phyloP scores from a whole-genome alignment of 441 rosid genomes.

The Adansonia gregorii region DNA sequence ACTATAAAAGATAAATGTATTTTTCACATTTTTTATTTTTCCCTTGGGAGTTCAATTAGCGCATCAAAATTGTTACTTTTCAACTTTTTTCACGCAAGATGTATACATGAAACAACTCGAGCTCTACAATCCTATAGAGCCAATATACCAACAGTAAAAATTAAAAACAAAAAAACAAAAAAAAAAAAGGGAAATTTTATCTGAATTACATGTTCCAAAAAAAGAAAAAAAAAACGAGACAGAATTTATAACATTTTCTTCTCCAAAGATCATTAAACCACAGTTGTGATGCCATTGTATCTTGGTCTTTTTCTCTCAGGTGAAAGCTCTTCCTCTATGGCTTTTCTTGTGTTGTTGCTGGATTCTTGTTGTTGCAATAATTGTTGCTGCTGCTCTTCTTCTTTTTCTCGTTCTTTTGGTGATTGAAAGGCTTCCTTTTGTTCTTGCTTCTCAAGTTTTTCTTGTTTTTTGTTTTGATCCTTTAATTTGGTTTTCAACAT shows the following conservation, averaged over 20 bases:
- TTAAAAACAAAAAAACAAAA: not conserved
- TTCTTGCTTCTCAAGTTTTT: constrained; percentile 34
- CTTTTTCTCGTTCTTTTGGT: constrained; percentile 21
- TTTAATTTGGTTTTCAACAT: constrained; percentile 58
- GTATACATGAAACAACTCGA: too few species aligned
- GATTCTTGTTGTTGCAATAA: constrained; percentile 25
- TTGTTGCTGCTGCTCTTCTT: constrained; percentile 17
- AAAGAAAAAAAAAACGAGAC: not conserved
- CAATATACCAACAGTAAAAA: too few species aligned
- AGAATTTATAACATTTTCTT: not conserved
- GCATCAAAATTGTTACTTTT: too few species aligned
- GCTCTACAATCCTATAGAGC: too few species aligned
- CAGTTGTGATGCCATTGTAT: constrained; percentile 55
- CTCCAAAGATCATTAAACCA: constrained; percentile 39
- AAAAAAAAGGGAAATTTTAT: not conserved
- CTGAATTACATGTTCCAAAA: constrained; percentile 21
- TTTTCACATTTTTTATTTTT: too few species aligned
- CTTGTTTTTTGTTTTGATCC: constrained; percentile 35
- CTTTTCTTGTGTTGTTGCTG: constrained; percentile 64
- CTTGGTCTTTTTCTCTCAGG: constrained; percentile 65
- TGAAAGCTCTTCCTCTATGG: constrained; percentile 62
- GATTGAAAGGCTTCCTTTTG: constrained; percentile 31
- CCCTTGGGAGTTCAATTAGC: too few species aligned
- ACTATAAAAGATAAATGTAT: too few species aligned
- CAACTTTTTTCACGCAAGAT: too few species aligned